These are phyloP conservation scores for Alternaria triticina DNA, from an alignment of 2,329 filamentous ascomycete species.

Conservation along the genomic window DNA sequence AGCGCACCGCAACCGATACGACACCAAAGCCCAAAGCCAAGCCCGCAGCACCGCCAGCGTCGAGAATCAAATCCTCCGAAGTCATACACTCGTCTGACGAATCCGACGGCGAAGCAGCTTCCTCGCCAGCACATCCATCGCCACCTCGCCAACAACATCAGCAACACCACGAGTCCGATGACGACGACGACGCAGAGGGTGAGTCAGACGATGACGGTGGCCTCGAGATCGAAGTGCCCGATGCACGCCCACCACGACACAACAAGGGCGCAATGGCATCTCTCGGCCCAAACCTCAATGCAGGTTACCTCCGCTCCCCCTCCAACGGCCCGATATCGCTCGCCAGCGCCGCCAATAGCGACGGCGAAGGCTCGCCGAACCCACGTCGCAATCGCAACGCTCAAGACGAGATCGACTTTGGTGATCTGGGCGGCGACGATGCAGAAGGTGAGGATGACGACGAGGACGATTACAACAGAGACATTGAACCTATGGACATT, in stretches of 20 bases:
- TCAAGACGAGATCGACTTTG: constrained; percentile 47
- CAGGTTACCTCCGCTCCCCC: constrained; percentile 31
- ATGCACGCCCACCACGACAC: constrained; percentile 26
- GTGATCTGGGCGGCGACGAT: constrained; percentile 34
- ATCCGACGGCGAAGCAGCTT: constrained; percentile 27
- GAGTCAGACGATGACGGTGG: constrained; percentile 34
- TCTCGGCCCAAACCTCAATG: constrained; percentile 36
- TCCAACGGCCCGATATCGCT: constrained; percentile 52
- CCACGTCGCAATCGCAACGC: constrained; percentile 18
- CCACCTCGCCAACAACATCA: constrained; percentile 19
- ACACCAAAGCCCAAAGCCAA: constrained; percentile 25
- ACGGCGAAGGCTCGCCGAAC: constrained; percentile 36
- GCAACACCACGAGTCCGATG: constrained; percentile 5
- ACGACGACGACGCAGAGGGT: constrained; percentile 29
- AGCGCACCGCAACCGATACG: constrained; percentile 36
- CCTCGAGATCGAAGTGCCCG: constrained; percentile 44
- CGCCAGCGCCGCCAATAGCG: constrained; percentile 51
- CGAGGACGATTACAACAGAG: constrained; percentile 41
- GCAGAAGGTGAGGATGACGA: constrained; percentile 38
- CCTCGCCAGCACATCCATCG: constrained; percentile 17
- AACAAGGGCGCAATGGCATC: constrained; percentile 29
- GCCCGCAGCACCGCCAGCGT: constrained; percentile 25
- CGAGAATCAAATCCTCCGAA: constrained; percentile 44
- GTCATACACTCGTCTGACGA: constrained; percentile 41
- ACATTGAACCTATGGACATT: constrained; percentile 44